Percentiles rank a stretch among this genome's conserved stretches.
phyloP scores from a whole-genome alignment of 2,329 filamentous ascomycete genomes.

The Diaporthe citrichinensis region DNA sequence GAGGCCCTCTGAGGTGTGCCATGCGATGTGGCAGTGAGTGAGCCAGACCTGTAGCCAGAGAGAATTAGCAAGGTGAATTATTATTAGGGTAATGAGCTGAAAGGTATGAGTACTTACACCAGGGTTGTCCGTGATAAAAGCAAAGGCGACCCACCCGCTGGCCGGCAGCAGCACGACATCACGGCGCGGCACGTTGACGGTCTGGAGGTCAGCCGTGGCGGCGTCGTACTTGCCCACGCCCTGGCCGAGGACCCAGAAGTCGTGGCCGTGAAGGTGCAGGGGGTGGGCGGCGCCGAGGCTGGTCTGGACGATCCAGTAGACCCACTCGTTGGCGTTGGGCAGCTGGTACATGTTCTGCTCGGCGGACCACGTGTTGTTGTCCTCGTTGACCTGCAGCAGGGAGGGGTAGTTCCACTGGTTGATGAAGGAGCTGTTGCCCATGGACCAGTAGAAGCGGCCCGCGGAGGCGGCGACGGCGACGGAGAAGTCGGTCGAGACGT shows the following conservation, averaged over 20 bases:
- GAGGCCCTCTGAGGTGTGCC: slow-evolving; percentile 54
- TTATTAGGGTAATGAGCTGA: no score
- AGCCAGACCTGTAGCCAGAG: slow-evolving; percentile 46
- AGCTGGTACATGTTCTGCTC: slow-evolving; percentile 50
- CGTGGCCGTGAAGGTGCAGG: slow-evolving; percentile 61
- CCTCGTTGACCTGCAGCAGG: slow-evolving; percentile 49
- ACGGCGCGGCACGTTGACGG: slow-evolving; percentile 61
- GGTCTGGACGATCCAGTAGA: slow-evolving; percentile 52
- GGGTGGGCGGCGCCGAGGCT: slow-evolving; percentile 52
- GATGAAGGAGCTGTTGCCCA: slow-evolving; percentile 61
- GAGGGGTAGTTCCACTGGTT: slow-evolving; percentile 65
- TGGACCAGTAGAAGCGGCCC: slow-evolving; percentile 61
- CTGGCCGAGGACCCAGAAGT: slow-evolving; percentile 56
- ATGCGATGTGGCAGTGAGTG: slow-evolving; percentile 49
- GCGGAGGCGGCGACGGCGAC: slow-evolving; percentile 49
- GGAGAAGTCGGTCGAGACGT: slow-evolving; percentile 51
- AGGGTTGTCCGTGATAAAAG: slow-evolving; percentile 66
- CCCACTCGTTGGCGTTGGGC: slow-evolving; percentile 49
- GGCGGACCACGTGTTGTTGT: slow-evolving; percentile 46
- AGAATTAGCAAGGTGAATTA: background rate
- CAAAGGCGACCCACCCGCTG: slow-evolving; percentile 63
- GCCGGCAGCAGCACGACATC: slow-evolving; percentile 62
- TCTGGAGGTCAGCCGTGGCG: slow-evolving; percentile 49
- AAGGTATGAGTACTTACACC: slow-evolving; percentile 49
- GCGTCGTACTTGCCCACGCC: slow-evolving; percentile 49